These are phyloP conservation scores for Penicillium pulvis DNA, from an alignment of 495 filamentous ascomycete genomes.

Conservation along the genomic window DNA sequence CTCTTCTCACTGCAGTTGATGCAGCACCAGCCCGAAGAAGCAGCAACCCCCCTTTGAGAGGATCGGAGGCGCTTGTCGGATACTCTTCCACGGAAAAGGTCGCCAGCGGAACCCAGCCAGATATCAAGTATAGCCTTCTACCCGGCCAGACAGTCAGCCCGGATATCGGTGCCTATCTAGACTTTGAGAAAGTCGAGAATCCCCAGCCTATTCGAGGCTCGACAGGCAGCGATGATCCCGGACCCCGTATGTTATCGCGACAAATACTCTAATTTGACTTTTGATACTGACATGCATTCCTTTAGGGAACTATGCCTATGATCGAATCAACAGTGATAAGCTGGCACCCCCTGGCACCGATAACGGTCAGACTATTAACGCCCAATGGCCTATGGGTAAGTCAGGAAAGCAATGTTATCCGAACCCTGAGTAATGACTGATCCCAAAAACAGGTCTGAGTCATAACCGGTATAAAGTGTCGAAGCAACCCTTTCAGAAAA, in stretches of 20 bases:
- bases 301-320: slow-evolving; percentile 57
- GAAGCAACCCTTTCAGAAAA: not conserved
- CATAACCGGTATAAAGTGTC: slow-evolving; percentile 49
- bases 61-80: slow-evolving; percentile 35
- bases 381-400: slow-evolving; percentile 69
- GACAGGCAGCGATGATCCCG: slow-evolving; percentile 60
- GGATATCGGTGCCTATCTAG: slow-evolving; percentile 60
- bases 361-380: slow-evolving; percentile 61
- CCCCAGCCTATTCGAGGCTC: slow-evolving; percentile 71
- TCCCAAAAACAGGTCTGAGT: slow-evolving; percentile 45
- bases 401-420: not conserved
- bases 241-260: slow-evolving; percentile 48
- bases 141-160: slow-evolving; percentile 59
- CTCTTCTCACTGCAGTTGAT: not conserved
- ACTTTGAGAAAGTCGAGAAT: slow-evolving; percentile 61
- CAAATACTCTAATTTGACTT: not conserved
- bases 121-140: slow-evolving; percentile 45
- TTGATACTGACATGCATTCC: not conserved
- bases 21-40: slow-evolving; percentile 25
- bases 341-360: slow-evolving; percentile 70
- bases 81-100: slow-evolving; percentile 40
- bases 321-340: slow-evolving; percentile 65
- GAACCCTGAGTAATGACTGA: not conserved
- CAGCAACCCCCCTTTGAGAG: slow-evolving; percentile 36
- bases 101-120: slow-evolving; percentile 32